Base-by-base conservation (phyloP, 371 early-diverging fungal genomes). In the Quaeritorhiza haematococci region DNA sequence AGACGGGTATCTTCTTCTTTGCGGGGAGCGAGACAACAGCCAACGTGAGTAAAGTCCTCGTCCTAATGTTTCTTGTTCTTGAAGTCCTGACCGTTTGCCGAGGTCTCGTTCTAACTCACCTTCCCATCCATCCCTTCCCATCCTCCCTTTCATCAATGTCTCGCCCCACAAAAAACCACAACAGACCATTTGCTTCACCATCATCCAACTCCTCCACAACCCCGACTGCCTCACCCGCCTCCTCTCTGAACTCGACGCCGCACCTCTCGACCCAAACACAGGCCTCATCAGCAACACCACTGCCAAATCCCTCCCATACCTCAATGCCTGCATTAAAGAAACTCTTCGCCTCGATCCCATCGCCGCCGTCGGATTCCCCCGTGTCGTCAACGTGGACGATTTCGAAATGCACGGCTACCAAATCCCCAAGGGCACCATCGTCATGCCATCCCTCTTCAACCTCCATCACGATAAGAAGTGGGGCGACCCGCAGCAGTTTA, bases 181-280 rank as follows among this genome's bases (percentile, higher is more conserved):
- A 38, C n/a, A 38, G 13, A 38, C 38, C 38, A 38, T 38, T 10
- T 13, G 38, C 38, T 38, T 38, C 38, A n/a, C 38, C 38, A 13
- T 38, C 13, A 38, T 38, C 10, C n/a, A n/a, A 10, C 42, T 53
- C 21, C 15, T 53, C 6, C 41, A 13, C 8, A 33, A 38, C 53
- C 53, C 53, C 17, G 13, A 32, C 19, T 13, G 26, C 53, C 53
- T 32, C 24, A 8, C 6, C 38, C 33, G 67, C 64, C 50, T 61
- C 64, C 30, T 74, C 54, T 8, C 56, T 55, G 6, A 75, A 42
- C 3, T 41, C 27, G 42, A 74, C 67, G 23, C 60, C 57, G 50
- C 69, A 73, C 44, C 35, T 35, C 56, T 75, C 7, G 53, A 53
- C 26, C 38, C 53, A 29, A 3, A 17, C 17, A 34, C 53, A 3